Evolutionary conservation across 2,329 filamentous ascomycete species (phyloP), one percentile per base, ranked within the genome.

Genomic region (Scolecobasidium constrictum): DNA sequence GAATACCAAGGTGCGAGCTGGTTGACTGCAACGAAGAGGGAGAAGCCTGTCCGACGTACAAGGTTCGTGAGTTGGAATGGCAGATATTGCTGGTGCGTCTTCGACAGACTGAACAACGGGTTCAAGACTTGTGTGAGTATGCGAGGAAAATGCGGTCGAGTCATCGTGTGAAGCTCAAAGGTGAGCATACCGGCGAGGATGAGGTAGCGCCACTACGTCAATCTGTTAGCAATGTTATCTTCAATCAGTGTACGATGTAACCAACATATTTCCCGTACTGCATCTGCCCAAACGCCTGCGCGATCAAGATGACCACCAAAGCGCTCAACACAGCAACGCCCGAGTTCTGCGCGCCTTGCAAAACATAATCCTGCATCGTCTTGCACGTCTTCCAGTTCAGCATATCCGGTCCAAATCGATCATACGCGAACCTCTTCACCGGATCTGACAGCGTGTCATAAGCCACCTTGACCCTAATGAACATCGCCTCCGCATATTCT

Each of bases 41-140:
- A 88, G 40, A 96, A 67, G 13, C 79, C 77, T 17, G 86, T 65
- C 57, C 85, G 85, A 47, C 88, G 78, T 4, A 82, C 76, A 5
- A 96, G 73, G 12, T 72, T 65, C 45, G 95, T 73, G 51, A 83
- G 68, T 63, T 98, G 88, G 57, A 92, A 98, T 2, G 88, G 90
- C 3, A 96, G 72, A 50, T 83, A 84, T 3, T 81, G 74, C 3
- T 74, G 66, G 43, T 77, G 72, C 42, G 52, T 63, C 6, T 49
- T 52, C 35, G 67, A 51, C n/a, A 67, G 59, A 5, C 49, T 50
- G 33, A 68, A 51, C 13, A 67, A 60, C 26, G 70, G 73, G 46
- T 69, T 73, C 20, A 73, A 46, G 11, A 72, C 49, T 3, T 59
- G 55, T 1, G 66, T 61, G 18, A 73, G 54, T n/a, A 72, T 44